Percentiles rank a stretch among this genome's conserved stretches.
Conservation (phyloP, 2,329 filamentous ascomycete genomes). For the Colletotrichum tropicale region DNA sequence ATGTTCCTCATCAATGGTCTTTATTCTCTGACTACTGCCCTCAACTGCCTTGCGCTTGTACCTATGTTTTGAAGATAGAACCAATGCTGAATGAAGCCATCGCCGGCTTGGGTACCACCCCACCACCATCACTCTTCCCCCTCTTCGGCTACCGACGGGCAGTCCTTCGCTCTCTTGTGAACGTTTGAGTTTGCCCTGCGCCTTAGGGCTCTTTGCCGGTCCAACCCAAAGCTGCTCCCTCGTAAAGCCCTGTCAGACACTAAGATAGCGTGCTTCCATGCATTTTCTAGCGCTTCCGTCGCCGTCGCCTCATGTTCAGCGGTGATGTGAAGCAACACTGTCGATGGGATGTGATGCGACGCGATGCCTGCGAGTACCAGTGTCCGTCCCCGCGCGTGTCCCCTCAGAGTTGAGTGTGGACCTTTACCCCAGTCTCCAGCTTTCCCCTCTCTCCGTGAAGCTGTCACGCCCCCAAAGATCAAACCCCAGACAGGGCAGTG, state of each 20-base stretch:
- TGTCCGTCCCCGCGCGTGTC: background rate
- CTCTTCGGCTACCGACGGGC: background rate
- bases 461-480: background rate
- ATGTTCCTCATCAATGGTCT: background rate
- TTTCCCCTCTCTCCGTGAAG: background rate
- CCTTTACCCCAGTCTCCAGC: background rate
- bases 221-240: background rate
- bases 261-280: background rate
- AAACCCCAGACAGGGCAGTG: background rate
- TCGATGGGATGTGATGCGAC: background rate
- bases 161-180: background rate
- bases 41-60: background rate
- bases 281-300: slow-evolving; percentile 15
- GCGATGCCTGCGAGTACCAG: background rate
- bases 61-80: background rate
- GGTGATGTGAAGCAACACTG: background rate
- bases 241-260: background rate
- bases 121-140: background rate
- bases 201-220: background rate
- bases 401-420: background rate
- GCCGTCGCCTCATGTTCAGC: background rate
- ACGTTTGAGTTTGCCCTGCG: background rate
- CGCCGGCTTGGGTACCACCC: background rate
- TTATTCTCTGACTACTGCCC: background rate
- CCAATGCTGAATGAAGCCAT: background rate